Evolutionary conservation across 139 green algal genomes (phyloP), one percentile per base, ranked within the genome.

Genomic region (Chlorella vulgaris): DNA sequence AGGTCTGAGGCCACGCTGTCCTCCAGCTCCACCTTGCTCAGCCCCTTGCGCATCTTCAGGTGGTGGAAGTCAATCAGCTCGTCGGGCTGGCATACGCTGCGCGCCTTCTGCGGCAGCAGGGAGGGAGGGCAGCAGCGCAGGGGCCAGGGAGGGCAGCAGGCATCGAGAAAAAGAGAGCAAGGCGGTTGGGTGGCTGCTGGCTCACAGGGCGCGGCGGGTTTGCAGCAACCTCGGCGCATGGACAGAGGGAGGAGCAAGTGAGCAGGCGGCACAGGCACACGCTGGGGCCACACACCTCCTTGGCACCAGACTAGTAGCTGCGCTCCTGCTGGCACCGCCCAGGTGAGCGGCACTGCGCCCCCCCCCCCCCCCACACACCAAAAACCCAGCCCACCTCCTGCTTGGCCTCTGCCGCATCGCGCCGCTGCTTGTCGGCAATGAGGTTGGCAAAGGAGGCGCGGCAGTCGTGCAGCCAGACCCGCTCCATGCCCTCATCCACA

Each of bases 21-120:
- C 84, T 99, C 96, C 62, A 98, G 83, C 90, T 98, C 94, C 83
- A 98, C 87, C 87, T 96, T 91, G 67, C 66, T 92, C 51, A 96
- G 77, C 22, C 91, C 92, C 89, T 93, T 94, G 36, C 88, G 83
- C 42, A 84, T 83, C 81, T 97, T 98, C 29, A 98, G 88, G 79
- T 96, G 93, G 63, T 86, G 83, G 84, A 96, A 97, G 81, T 96
- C 91, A 28, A 97, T 96, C 36, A 94, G 83, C 84, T 97, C 93
- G 84, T 97, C 93, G 15, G 93, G 88, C 88, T 96, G 92, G 29
- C 84, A 62, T 50, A 86, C 76, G 4, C 76, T 35, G 24, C 84
- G 66, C 19, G 75, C 55, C 47, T 86, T 86, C 80, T 90, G 86
- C 69, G 69, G 58, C n/a, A n/a, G n/a, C n/a, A n/a, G n/a, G n/a